Percentiles rank a stretch among this genome's conserved stretches.
Conservation (phyloP, 768 basidiomycete genomes). For the Phanerochaete carnosa region DNA sequence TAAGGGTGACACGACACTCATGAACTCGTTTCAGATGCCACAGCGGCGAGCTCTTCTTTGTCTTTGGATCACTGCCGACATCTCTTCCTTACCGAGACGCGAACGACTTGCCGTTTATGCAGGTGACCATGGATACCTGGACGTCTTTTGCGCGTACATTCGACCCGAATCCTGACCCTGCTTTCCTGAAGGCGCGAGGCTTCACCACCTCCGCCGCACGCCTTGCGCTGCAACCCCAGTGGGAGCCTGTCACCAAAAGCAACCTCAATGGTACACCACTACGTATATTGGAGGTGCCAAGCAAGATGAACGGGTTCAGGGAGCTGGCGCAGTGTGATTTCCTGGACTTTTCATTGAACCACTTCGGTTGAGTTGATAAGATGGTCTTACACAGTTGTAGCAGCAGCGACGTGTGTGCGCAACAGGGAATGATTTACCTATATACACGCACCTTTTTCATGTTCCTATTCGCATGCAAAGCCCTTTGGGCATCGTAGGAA, state of each 20-base stretch:
- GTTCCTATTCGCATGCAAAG: background rate
- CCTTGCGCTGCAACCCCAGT: slow-evolving; percentile 28
- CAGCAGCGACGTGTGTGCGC: no score
- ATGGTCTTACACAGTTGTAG: no score
- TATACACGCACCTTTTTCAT: no score
- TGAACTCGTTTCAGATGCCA: slow-evolving; percentile 23
- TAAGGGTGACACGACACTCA: background rate
- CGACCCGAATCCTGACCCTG: slow-evolving; percentile 42
- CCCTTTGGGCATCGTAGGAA: background rate
- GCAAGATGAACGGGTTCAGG: slow-evolving; percentile 29
- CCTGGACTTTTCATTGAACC: slow-evolving; percentile 17
- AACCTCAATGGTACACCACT: slow-evolving; percentile 26
- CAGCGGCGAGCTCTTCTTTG: slow-evolving; percentile 30
- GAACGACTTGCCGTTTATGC: slow-evolving; percentile 42
- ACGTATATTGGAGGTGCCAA: slow-evolving; percentile 32
- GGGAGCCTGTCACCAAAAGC: slow-evolving; percentile 31
- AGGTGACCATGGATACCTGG: slow-evolving; percentile 44
- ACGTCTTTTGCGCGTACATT: slow-evolving; percentile 43
- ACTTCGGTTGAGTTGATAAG: background rate
- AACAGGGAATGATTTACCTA: no score
- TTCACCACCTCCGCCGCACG: slow-evolving; percentile 33
- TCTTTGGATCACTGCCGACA: slow-evolving; percentile 34
- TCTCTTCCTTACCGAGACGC: slow-evolving; percentile 42
- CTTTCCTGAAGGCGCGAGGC: slow-evolving; percentile 41
- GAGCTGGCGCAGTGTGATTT: slow-evolving; percentile 38